A percentile compares a stretch with the other conserved stretches of the same genome.
phyloP scores from a whole-genome alignment of 805 yeast genomes.

The Nakazawaea ishiwadae region DNA sequence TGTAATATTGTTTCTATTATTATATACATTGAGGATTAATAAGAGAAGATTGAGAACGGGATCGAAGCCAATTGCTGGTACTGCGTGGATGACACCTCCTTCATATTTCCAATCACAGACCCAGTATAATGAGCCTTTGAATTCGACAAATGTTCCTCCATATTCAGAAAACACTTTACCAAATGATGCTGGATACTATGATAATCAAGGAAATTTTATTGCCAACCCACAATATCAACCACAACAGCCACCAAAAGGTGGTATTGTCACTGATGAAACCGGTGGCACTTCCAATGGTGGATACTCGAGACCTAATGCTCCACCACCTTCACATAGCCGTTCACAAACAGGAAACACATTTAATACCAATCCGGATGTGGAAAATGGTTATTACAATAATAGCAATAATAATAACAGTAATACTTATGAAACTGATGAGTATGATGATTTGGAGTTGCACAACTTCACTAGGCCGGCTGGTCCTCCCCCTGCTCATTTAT shows the following conservation, averaged over 20 bases:
- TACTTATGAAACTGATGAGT: not conserved
- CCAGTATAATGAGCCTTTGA: slow-evolving; percentile 42
- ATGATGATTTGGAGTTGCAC: slow-evolving; percentile 6
- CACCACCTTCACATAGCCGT: slow-evolving; percentile 5
- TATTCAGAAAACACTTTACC: slow-evolving; percentile 65
- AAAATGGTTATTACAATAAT: slow-evolving; percentile 22
- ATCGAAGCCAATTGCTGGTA: slow-evolving; percentile 64
- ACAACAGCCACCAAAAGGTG: slow-evolving; percentile 10
- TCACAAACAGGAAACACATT: slow-evolving; percentile 15
- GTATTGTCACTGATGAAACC: slow-evolving; percentile 6
- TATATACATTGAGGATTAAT: slow-evolving; percentile 52
- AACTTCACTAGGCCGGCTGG: slow-evolving; percentile 19
- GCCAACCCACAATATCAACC: slow-evolving; percentile 27
- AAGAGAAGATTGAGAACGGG: slow-evolving; percentile 45
- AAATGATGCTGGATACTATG: slow-evolving; percentile 76
- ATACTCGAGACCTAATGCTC: slow-evolving; percentile 5
- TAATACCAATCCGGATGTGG: slow-evolving; percentile 14
- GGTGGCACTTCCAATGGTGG: slow-evolving; percentile 2
- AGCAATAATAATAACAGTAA: slow-evolving; percentile 12
- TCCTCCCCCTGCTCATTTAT: slow-evolving; percentile 21
- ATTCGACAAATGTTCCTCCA: slow-evolving; percentile 52
- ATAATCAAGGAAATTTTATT: slow-evolving; percentile 48
- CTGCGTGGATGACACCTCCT: slow-evolving; percentile 88
- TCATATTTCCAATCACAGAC: slow-evolving; percentile 63
- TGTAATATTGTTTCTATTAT: slow-evolving; percentile 38